Conservation (phyloP, 2,329 filamentous ascomycete genomes). For the Hypoxylon sp. region DNA sequence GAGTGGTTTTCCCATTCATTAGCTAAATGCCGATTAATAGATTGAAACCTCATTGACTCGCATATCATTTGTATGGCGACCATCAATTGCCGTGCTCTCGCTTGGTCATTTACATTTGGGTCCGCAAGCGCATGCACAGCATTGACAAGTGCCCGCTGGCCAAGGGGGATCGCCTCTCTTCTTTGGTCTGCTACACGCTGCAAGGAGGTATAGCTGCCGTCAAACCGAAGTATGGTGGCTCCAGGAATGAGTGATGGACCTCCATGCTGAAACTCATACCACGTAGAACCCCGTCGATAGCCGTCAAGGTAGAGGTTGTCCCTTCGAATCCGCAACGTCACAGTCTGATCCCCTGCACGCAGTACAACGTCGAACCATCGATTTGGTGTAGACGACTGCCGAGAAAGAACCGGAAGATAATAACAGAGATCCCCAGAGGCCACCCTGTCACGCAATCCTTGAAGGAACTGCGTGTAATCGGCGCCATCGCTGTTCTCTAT, state of each 20-base stretch:
- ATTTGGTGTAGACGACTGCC: slow-evolving; percentile 3
- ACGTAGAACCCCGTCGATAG: slow-evolving; percentile 4
- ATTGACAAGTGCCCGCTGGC: not conserved
- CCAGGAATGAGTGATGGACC: not conserved
- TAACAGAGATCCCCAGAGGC: not conserved
- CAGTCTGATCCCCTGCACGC: not conserved
- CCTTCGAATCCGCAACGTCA: slow-evolving; percentile 8
- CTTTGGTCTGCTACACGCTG: not conserved
- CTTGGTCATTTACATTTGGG: not conserved
- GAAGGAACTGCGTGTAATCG: not conserved
- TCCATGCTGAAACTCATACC: slow-evolving; percentile 7
- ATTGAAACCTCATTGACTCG: slow-evolving; percentile 16
- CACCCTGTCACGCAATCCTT: not conserved
- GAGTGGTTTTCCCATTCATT: slow-evolving; percentile 2
- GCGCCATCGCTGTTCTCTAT: not conserved
- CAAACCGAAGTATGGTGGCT: not conserved
- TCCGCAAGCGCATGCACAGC: not conserved
- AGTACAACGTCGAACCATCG: slow-evolving; percentile 8
- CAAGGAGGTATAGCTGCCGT: not conserved
- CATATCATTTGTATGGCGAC: slow-evolving; percentile 31
- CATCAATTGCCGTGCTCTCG: slow-evolving; percentile 8
- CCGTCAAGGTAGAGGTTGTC: slow-evolving; percentile 17
- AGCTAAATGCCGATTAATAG: slow-evolving; percentile 7
- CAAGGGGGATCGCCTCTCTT: not conserved
- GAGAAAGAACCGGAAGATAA: slow-evolving; percentile 14